Conservation (phyloP, 2,329 filamentous ascomycete genomes). For the Phaeophleospora eucalypticola region DNA sequence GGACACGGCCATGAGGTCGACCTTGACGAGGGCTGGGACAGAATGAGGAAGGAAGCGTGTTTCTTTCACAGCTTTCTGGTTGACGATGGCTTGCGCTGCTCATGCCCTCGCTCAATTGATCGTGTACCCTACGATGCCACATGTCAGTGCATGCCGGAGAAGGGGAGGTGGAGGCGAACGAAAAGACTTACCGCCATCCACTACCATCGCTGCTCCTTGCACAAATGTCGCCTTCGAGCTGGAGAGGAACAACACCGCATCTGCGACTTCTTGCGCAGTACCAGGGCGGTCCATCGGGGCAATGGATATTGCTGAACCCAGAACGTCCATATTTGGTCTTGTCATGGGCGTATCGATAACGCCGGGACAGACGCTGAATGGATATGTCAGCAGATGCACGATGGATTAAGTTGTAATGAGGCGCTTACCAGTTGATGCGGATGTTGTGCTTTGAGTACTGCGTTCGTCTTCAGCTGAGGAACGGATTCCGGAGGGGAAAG, state of each 20-base stretch:
- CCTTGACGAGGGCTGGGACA: no score
- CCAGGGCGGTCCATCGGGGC: slow-evolving; percentile 42
- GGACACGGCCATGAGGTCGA: no score
- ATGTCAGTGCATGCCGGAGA: no score
- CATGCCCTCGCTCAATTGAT: slow-evolving; percentile 37
- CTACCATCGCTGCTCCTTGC: slow-evolving; percentile 42
- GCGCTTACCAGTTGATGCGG: slow-evolving; percentile 37
- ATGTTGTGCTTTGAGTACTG: slow-evolving; percentile 46
- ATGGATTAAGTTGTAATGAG: background rate
- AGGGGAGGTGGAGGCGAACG: background rate
- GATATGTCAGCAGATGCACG: background rate
- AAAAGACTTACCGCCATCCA: slow-evolving; percentile 38
- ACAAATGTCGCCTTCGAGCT: slow-evolving; percentile 46
- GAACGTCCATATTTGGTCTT: slow-evolving; percentile 33
- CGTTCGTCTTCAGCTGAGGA: slow-evolving; percentile 16
- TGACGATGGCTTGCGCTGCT: no score
- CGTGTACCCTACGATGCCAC: slow-evolving; percentile 32
- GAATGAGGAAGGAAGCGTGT: no score
- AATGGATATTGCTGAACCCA: slow-evolving; percentile 29
- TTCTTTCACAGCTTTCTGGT: no score
- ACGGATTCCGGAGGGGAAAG: background rate
- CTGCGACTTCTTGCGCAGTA: slow-evolving; percentile 46
- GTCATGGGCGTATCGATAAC: slow-evolving; percentile 47
- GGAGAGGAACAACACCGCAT: slow-evolving; percentile 45
- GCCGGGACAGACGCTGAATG: slow-evolving; percentile 42